Evolutionary conservation across 176 grass and related monocot genomes (phyloP).

Genomic region (Ensete glaucum): DNA sequence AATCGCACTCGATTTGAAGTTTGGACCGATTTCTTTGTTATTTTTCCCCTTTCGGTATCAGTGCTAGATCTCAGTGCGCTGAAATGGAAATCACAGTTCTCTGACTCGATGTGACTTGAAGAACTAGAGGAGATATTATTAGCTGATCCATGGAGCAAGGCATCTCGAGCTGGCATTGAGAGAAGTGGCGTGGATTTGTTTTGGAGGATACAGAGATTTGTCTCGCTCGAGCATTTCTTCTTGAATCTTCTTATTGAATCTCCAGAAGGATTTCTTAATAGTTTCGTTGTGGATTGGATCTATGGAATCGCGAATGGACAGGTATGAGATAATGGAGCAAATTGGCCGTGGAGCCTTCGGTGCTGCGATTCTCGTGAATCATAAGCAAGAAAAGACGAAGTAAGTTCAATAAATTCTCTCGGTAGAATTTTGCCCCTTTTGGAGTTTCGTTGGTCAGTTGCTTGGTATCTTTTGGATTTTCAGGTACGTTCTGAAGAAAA

Average conservation of each 20-base stretch:
- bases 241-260: neutral
- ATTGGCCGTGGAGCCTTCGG: slow-evolving; percentile 96
- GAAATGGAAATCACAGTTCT: neutral
- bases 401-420: slow-evolving; percentile 11
- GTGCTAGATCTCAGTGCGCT: neutral
- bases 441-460: neutral
- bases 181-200: neutral
- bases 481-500: slow-evolving; percentile 97
- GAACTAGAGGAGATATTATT: slow-evolving; percentile 6
- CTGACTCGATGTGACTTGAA: neutral
- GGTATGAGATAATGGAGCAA: slow-evolving; percentile 95
- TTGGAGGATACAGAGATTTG: neutral
- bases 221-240: neutral
- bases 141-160: slow-evolving; percentile 8
- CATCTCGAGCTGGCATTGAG: neutral
- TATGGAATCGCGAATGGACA: slow-evolving; percentile 97
- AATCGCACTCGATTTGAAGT: neutral
- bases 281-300: slow-evolving; percentile 17
- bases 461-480: neutral
- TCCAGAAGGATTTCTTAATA: neutral
- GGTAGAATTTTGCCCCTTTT: neutral
- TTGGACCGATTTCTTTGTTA: neutral
- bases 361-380: slow-evolving; percentile 97
- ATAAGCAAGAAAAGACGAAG: slow-evolving; percentile 93
- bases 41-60: neutral